Evolutionary conservation across 2,329 filamentous ascomycete species (phyloP).

Genomic region (Simplicillium sp.): DNA sequence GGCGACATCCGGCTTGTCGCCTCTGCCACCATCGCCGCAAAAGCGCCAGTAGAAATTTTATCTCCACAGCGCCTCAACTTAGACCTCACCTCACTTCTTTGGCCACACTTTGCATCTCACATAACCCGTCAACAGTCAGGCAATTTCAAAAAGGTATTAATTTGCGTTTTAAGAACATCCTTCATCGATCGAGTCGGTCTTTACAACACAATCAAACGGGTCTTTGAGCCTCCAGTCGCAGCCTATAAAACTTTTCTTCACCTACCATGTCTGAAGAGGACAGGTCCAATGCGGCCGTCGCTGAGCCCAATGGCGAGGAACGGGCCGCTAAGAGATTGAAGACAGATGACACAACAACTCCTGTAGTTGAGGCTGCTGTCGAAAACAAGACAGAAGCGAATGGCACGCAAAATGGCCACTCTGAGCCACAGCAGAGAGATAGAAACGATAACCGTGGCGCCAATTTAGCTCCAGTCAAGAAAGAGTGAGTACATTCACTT

Average conservation of each 20-base stretch:
- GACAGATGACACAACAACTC: conserved; percentile 25
- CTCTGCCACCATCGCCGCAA: too few species aligned
- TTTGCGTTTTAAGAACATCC: too few species aligned
- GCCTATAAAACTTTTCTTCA: conserved; percentile 3
- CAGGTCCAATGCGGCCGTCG: background rate
- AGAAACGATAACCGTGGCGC: conserved; percentile 19
- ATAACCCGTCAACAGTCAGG: too few species aligned
- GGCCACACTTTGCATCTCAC: too few species aligned
- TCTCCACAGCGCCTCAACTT: too few species aligned
- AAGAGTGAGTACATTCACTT: conserved; percentile 43
- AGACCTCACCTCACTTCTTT: background rate
- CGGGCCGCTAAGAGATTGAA: conserved; percentile 52
- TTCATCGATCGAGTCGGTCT: too few species aligned
- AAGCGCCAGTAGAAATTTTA: too few species aligned
- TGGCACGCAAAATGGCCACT: background rate
- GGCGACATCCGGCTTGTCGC: too few species aligned
- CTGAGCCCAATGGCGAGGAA: conserved; percentile 13
- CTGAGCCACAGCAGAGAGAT: conserved; percentile 14
- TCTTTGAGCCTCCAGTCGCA: background rate
- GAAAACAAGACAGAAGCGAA: conserved; percentile 8
- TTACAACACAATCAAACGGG: background rate
- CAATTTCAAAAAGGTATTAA: too few species aligned
- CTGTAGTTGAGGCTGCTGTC: conserved; percentile 7
- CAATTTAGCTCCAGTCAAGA: conserved; percentile 62
- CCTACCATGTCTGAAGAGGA: conserved; percentile 17